Conservation (phyloP, 371 early-diverging fungal species). For the Blakeslea trispora region DNA sequence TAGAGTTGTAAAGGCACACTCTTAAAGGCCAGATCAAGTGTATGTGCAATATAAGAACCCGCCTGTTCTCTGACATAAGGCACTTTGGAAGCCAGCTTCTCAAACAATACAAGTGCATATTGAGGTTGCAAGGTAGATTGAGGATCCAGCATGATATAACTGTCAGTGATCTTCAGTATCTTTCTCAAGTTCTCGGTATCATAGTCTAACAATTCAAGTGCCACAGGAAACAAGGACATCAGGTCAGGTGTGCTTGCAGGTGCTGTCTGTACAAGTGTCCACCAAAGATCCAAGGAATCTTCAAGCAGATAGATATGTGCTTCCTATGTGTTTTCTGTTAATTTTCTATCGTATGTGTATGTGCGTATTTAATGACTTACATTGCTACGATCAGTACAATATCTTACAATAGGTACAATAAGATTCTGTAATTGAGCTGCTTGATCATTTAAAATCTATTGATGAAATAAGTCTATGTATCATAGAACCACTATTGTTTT, state of each 20-base stretch:
- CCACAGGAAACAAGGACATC: conserved; percentile 61
- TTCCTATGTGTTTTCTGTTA: conserved; percentile 44
- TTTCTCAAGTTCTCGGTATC: conserved; percentile 77
- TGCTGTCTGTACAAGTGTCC: conserved; percentile 72
- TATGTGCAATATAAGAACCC: conserved; percentile 59
- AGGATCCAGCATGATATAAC: conserved; percentile 74
- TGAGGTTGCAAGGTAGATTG: conserved; percentile 48
- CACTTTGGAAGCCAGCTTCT: conserved; percentile 56
- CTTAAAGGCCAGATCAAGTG: conserved; percentile 60
- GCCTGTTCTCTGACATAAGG: conserved; percentile 64
- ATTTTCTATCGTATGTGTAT: background rate
- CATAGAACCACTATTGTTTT: too few relatives aligned
- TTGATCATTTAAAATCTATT: conserved; percentile 72
- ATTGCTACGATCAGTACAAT: conserved; percentile 65
- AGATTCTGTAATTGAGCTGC: conserved; percentile 72
- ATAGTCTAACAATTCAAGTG: conserved; percentile 67
- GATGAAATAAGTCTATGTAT: too few relatives aligned
- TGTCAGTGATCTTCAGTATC: conserved; percentile 76
- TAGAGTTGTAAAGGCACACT: conserved; percentile 53
- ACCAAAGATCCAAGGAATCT: conserved; percentile 89
- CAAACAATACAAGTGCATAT: conserved; percentile 47
- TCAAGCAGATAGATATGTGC: conserved; percentile 85
- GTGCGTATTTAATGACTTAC: too few relatives aligned
- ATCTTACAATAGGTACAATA: conserved; percentile 73
- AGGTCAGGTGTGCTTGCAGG: conserved; percentile 54